A percentile compares a stretch with the other conserved stretches of the same genome.
These are phyloP conservation scores for Botrytis elliptica DNA, from an alignment of 2,329 filamentous ascomycete genomes.

Conservation along the genomic window DNA sequence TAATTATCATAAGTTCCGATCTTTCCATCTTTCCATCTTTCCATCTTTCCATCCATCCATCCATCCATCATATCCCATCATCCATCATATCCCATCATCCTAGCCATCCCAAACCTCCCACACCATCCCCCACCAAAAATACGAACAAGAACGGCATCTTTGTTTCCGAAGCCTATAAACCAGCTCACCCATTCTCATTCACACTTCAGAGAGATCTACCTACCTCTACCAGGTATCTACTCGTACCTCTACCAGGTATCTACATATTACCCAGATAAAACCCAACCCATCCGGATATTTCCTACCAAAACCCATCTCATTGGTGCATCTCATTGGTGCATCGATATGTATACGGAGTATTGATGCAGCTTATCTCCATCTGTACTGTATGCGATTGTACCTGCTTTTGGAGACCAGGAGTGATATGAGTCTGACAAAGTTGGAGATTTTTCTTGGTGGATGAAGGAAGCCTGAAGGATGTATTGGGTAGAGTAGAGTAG, in stretches of 20 bases:
- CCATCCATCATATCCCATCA: no score
- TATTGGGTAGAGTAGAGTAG: background rate
- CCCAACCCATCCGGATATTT: background rate
- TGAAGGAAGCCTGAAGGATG: no score
- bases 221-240: background rate
- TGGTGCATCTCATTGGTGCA: background rate
- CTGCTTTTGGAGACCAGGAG: background rate
- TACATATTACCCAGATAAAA: background rate
- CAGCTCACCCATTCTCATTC: conserved; percentile 13
- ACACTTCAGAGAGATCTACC: background rate
- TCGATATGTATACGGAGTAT: background rate
- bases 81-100: no score
- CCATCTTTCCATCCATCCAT: no score
- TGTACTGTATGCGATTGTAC: background rate
- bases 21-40: no score
- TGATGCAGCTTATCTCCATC: background rate
- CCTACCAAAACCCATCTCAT: background rate
- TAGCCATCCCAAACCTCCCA: no score
- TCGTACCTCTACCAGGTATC: background rate
- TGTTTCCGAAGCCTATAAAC: conserved; percentile 3
- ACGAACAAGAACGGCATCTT: background rate
- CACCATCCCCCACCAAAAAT: no score
- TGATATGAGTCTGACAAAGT: background rate
- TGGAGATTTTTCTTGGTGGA: background rate
- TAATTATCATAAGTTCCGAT: no score